These are phyloP conservation scores for Phytopythium chamaehyphon DNA, from an alignment of 352 stramenopile species.

Conservation along the genomic window DNA sequence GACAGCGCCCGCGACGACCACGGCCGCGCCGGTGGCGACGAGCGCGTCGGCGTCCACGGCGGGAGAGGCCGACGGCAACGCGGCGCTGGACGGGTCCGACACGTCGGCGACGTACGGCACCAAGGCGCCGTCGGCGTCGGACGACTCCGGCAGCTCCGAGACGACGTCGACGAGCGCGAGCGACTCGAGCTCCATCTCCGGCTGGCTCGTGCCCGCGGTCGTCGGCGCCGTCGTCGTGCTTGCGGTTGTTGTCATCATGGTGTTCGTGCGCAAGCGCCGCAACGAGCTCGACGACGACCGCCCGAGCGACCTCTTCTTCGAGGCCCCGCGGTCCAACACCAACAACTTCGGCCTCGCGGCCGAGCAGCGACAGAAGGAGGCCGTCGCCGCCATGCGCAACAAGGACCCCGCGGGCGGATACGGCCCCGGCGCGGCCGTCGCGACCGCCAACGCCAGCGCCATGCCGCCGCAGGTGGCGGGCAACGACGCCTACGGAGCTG, in stretches of 20 bases:
- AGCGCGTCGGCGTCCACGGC: conserved; percentile 14
- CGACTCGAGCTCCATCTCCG: conserved; percentile 12
- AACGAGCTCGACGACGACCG: conserved; percentile 43
- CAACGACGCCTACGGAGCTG: conserved; percentile 20
- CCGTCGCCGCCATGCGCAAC: conserved; percentile 5
- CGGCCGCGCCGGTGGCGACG: conserved; percentile 10
- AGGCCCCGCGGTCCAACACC: conserved; percentile 52
- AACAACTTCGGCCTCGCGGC: conserved; percentile 25
- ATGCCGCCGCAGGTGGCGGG: conserved; percentile 13
- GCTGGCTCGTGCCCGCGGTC: conserved; percentile 56
- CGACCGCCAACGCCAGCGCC: conserved; percentile 7
- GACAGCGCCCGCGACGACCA: conserved; percentile 7
- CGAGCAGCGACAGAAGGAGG: conserved; percentile 9
- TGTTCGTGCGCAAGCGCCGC: conserved; percentile 50
- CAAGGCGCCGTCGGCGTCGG: conserved; percentile 23
- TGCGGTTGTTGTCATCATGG: conserved; percentile 49
- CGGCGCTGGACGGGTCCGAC: conserved; percentile 29
- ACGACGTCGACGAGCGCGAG: conserved; percentile 13
- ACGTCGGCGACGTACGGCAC: conserved; percentile 52
- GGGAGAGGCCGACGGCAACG: conserved; percentile 14
- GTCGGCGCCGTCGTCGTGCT: conserved; percentile 53
- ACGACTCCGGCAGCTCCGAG: conserved; percentile 11
- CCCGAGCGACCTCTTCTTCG: conserved; percentile 60
- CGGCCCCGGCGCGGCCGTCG: not conserved
- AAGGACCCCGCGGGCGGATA: not conserved